These are phyloP conservation scores for Leptographium radiaticola DNA, from an alignment of 2,329 filamentous ascomycete species.

Conservation along the genomic window DNA sequence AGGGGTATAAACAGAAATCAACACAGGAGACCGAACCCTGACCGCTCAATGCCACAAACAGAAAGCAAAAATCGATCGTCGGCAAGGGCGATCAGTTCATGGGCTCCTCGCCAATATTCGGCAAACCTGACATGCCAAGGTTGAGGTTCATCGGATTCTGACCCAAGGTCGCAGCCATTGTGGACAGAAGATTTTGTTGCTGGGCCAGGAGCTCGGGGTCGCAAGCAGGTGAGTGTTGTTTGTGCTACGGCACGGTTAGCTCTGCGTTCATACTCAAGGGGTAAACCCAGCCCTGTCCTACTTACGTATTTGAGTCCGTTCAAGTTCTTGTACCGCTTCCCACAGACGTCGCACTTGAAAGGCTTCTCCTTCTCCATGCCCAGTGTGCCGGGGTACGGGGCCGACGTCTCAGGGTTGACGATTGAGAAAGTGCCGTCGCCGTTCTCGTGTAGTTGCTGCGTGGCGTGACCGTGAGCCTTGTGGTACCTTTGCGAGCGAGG, in stretches of 20 bases:
- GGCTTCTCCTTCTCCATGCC: slow-evolving; percentile 99
- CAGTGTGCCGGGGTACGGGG: slow-evolving; percentile 86
- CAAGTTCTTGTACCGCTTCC: slow-evolving; percentile 97
- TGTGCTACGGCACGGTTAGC: slow-evolving; percentile 40
- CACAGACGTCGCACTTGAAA: slow-evolving; percentile 91
- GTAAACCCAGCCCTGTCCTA: too few relatives aligned
- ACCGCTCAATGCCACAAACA: not conserved
- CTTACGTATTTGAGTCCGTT: slow-evolving; percentile 92
- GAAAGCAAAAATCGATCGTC: not conserved
- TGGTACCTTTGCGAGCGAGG: slow-evolving; percentile 38
- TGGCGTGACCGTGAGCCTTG: slow-evolving; percentile 83
- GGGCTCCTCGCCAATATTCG: slow-evolving; percentile 31
- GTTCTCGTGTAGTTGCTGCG: slow-evolving; percentile 92
- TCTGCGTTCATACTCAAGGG: slow-evolving; percentile 5
- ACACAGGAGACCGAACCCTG: not conserved
- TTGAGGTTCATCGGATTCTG: slow-evolving; percentile 19
- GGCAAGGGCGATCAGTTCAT: slow-evolving; percentile 13
- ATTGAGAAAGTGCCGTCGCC: slow-evolving; percentile 96
- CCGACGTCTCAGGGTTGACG: slow-evolving; percentile 87
- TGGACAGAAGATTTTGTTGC: slow-evolving; percentile 22
- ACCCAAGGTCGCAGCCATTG: slow-evolving; percentile 18
- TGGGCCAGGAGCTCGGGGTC: slow-evolving; percentile 59
- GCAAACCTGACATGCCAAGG: slow-evolving; percentile 19
- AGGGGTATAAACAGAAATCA: not conserved
- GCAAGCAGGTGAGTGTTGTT: slow-evolving; percentile 75